These are phyloP conservation scores for Ogataea naganishii DNA, from an alignment of 805 yeast genomes.

Conservation along the genomic window DNA sequence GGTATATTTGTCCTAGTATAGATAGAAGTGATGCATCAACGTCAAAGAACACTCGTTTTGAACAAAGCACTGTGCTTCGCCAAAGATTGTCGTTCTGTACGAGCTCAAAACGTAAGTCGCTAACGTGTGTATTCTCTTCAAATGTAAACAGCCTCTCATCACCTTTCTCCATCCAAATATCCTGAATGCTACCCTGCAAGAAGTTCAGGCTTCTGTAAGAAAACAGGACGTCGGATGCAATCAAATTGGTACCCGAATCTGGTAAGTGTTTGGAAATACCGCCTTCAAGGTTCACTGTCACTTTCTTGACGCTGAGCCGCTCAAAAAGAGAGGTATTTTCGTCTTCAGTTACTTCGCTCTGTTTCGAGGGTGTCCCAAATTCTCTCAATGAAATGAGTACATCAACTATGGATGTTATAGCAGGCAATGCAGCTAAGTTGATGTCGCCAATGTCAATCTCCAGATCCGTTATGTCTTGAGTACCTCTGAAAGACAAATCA, in stretches of 20 bases:
- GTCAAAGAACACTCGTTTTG: slow-evolving; percentile 29
- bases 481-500: slow-evolving; percentile 40
- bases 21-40: slow-evolving; percentile 8
- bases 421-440: slow-evolving; percentile 33
- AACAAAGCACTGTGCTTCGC: slow-evolving; percentile 31
- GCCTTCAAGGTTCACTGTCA: slow-evolving; percentile 37
- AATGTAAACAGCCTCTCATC: slow-evolving; percentile 18
- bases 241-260: slow-evolving; percentile 21
- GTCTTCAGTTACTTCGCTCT: too few species aligned
- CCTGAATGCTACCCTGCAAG: slow-evolving; percentile 39
- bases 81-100: slow-evolving; percentile 19
- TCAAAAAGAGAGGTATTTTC: slow-evolving; percentile 23
- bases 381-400: too few species aligned
- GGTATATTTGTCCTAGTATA: slow-evolving; percentile 5
- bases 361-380: too few species aligned
- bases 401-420: too few species aligned
- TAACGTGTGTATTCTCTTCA: slow-evolving; percentile 22
- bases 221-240: slow-evolving; percentile 24
- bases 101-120: slow-evolving; percentile 48
- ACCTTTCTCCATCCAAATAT: slow-evolving; percentile 15
- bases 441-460: slow-evolving; percentile 30
- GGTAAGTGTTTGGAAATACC: slow-evolving; percentile 39
- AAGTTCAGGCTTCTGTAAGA: slow-evolving; percentile 34
- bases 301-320: slow-evolving; percentile 26
- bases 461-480: slow-evolving; percentile 25